phyloP scores from a whole-genome alignment of 73 alveolate genomes.

The Uronychia setigera region DNA sequence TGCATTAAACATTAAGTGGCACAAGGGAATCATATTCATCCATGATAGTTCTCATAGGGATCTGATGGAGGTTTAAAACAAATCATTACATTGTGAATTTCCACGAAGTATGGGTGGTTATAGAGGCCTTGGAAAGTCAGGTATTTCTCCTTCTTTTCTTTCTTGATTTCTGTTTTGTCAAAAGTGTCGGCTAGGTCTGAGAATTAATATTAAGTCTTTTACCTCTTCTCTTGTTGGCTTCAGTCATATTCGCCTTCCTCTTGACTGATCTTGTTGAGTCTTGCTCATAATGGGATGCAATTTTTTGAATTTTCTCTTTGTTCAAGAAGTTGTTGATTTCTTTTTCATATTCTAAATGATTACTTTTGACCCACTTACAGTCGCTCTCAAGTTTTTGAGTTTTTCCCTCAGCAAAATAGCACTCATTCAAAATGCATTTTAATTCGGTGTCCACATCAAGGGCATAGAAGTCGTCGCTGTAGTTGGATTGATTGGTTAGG shows the following conservation, averaged over 20 bases:
- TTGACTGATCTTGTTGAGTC: neutral
- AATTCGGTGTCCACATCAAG: slow-evolving; percentile 41
- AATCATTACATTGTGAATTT: slow-evolving; percentile 15
- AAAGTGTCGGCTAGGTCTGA: slow-evolving; percentile 16
- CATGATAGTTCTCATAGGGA: slow-evolving; percentile 7
- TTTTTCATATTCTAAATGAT: slow-evolving; percentile 17
- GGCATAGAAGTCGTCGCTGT: slow-evolving; percentile 11
- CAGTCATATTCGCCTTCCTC: slow-evolving; percentile 25
- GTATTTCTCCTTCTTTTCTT: slow-evolving; percentile 30
- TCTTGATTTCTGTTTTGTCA: slow-evolving; percentile 23
- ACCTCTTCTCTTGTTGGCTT: slow-evolving; percentile 31
- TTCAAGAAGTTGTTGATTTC: slow-evolving; percentile 21
- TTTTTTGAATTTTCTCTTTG: slow-evolving; percentile 14
- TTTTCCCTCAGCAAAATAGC: slow-evolving; percentile 34
- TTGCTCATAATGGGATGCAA: neutral
- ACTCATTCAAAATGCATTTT: slow-evolving; percentile 40
- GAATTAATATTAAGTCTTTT: slow-evolving; percentile 1
- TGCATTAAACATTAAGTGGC: too few species aligned
- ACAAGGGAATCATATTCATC: slow-evolving; percentile 55
- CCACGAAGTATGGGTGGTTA: slow-evolving; percentile 33
- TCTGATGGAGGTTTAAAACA: too few species aligned
- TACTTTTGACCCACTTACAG: neutral
- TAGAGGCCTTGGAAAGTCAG: slow-evolving; percentile 24
- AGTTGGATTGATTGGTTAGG: slow-evolving; percentile 26
- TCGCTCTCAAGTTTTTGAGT: slow-evolving; percentile 28